phyloP scores from a whole-genome alignment of 2,329 filamentous ascomycete genomes.

The Trichophyton benhamiae region DNA sequence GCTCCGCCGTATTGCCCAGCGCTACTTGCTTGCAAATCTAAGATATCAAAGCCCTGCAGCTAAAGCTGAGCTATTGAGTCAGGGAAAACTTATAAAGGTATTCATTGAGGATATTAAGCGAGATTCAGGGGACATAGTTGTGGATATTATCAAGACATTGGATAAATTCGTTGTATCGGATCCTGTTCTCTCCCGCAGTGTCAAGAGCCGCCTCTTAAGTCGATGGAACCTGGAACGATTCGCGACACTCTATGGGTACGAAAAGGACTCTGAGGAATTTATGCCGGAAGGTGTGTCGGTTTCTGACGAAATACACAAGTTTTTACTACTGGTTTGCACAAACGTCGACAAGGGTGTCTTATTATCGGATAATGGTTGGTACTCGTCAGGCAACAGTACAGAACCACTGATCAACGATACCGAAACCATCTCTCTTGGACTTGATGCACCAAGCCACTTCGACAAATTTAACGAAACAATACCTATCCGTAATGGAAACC shows the following conservation, averaged over 20 bases:
- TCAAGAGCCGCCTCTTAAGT: constrained; percentile 65
- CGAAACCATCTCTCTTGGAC: constrained; percentile 46
- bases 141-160: constrained; percentile 61
- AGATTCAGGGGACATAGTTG: constrained; percentile 62
- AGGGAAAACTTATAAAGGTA: constrained; percentile 54
- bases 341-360: constrained; percentile 60
- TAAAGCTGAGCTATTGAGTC: constrained; percentile 70
- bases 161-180: constrained; percentile 63
- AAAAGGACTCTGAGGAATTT: constrained; percentile 36
- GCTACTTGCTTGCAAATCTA: constrained; percentile 67
- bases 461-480: constrained; percentile 52
- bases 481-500: constrained; percentile 63
- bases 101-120: constrained; percentile 66
- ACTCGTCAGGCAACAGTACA: constrained; percentile 57
- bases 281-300: constrained; percentile 37
- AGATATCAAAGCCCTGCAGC: constrained; percentile 64
- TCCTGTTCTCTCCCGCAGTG: constrained; percentile 55
- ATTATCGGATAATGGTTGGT: constrained; percentile 68
- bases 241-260: constrained; percentile 53
- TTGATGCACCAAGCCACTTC: constrained; percentile 59
- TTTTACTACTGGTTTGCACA: constrained; percentile 65
- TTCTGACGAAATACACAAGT: constrained; percentile 57
- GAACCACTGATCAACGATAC: constrained; percentile 40
- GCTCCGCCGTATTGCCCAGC: constrained; percentile 68
- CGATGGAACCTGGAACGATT: constrained; percentile 61